These are phyloP conservation scores for Chondrus crispus DNA, from an alignment of 23 red algal species.

Conservation along the genomic window DNA sequence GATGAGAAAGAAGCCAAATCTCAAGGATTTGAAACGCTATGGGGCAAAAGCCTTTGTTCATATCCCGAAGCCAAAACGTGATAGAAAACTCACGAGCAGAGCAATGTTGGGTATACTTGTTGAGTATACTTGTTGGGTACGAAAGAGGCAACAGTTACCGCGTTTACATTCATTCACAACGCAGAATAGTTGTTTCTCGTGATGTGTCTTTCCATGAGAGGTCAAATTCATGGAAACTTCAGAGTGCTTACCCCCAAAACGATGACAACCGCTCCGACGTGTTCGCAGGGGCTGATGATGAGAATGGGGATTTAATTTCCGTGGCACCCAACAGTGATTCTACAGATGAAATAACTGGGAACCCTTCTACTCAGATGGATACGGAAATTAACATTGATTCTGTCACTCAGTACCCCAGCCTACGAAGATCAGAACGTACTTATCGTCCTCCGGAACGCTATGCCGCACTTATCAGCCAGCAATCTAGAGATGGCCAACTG, in stretches of 20 bases:
- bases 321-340: too few species aligned
- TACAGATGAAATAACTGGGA: too few species aligned
- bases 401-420: neutral
- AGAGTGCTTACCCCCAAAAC: too few species aligned
- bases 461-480: neutral
- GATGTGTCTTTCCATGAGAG: too few species aligned
- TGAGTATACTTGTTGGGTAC: slow-evolving; percentile 17
- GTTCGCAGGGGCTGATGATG: too few species aligned
- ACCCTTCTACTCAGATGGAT: too few species aligned
- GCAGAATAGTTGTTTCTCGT: neutral
- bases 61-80: neutral
- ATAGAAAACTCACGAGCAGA: neutral
- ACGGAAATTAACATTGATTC: too few species aligned
- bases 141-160: slow-evolving; percentile 29
- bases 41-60: slow-evolving; percentile 1
- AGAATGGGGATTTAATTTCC: too few species aligned
- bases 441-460: neutral
- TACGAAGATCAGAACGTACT: neutral
- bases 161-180: neutral
- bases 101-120: slow-evolving; percentile 17
- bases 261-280: too few species aligned
- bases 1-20: neutral
- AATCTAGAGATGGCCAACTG: neutral
- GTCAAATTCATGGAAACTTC: too few species aligned
- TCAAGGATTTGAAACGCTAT: neutral